A percentile compares a stretch with the other conserved stretches of the same genome.
Evolutionary conservation across 768 basidiomycete genomes (phyloP).

Genomic region (Mycena leptocephala): DNA sequence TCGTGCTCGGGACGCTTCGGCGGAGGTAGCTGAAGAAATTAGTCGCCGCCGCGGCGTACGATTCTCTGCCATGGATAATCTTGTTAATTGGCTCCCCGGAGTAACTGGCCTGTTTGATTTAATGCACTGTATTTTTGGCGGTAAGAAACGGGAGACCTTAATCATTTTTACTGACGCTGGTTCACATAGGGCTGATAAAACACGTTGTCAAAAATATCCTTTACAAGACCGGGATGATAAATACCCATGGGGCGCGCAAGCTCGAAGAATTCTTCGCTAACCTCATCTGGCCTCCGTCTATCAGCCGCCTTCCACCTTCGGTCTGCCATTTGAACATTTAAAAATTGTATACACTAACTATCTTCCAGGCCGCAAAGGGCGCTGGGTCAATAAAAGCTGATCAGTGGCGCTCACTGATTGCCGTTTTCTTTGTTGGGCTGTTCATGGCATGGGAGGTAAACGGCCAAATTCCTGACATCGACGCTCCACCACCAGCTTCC

Average conservation of each 20-base stretch:
- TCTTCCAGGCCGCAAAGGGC: not conserved
- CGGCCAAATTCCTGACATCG: slow-evolving; percentile 35
- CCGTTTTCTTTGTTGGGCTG: slow-evolving; percentile 34
- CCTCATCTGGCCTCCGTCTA: too few species aligned
- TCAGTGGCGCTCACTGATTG: slow-evolving; percentile 37
- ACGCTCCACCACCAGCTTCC: slow-evolving; percentile 20
- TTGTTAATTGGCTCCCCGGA: slow-evolving; percentile 34
- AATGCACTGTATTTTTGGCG: slow-evolving; percentile 31
- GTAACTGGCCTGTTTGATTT: slow-evolving; percentile 16
- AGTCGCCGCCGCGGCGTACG: slow-evolving; percentile 29
- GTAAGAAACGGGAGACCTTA: too few species aligned
- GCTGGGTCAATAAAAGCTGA: slow-evolving; percentile 38
- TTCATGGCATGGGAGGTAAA: slow-evolving; percentile 40
- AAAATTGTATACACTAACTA: too few species aligned
- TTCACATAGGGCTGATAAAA: too few species aligned
- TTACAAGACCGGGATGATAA: too few species aligned
- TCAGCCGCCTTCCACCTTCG: too few species aligned
- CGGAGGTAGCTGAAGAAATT: slow-evolving; percentile 35
- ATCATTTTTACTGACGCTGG: too few species aligned
- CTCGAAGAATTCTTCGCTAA: too few species aligned
- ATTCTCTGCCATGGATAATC: slow-evolving; percentile 18
- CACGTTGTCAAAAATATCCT: too few species aligned
- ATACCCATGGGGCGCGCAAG: too few species aligned
- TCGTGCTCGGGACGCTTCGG: slow-evolving; percentile 8
- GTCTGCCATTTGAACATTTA: too few species aligned